Conservation (phyloP, 2,329 filamentous ascomycete species). For the Escovopsis weberi region DNA sequence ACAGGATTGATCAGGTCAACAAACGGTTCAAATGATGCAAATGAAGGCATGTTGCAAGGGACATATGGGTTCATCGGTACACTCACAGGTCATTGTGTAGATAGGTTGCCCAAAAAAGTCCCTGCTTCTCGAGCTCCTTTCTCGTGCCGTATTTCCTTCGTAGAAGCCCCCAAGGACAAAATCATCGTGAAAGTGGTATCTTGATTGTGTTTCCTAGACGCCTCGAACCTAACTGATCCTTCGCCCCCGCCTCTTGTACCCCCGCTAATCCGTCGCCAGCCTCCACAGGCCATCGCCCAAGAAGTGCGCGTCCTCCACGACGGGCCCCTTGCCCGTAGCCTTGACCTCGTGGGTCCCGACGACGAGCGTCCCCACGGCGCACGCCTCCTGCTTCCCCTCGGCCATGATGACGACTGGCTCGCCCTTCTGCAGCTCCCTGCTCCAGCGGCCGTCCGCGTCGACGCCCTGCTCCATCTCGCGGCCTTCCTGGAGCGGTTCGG, state of each 20-base stretch:
- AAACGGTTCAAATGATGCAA: too few relatives aligned
- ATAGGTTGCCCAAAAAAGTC: too few relatives aligned
- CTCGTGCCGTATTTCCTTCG: too few relatives aligned
- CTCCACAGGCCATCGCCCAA: slow-evolving; percentile 90
- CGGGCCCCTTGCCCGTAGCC: slow-evolving; percentile 84
- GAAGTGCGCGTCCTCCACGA: slow-evolving; percentile 87
- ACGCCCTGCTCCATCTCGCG: slow-evolving; percentile 27
- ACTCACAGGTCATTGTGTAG: too few relatives aligned
- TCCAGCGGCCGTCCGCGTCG: slow-evolving; percentile 41
- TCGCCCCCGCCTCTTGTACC: too few relatives aligned
- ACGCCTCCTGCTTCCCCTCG: slow-evolving; percentile 87
- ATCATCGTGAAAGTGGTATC: too few relatives aligned
- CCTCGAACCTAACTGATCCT: neutral
- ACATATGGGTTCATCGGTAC: too few relatives aligned
- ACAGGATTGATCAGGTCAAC: too few relatives aligned
- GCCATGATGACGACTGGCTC: slow-evolving; percentile 79
- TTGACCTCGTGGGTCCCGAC: slow-evolving; percentile 84
- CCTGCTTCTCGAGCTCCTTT: too few relatives aligned
- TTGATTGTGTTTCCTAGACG: too few relatives aligned
- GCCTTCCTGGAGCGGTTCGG: slow-evolving; percentile 19
- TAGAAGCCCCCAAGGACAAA: too few relatives aligned
- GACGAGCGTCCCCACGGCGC: slow-evolving; percentile 72
- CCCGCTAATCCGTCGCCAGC: slow-evolving; percentile 34
- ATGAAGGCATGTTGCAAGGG: too few relatives aligned
- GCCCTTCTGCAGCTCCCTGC: slow-evolving; percentile 58